These are phyloP conservation scores for Arthrinium phaeospermum DNA, from an alignment of 2,329 filamentous ascomycete genomes.

Conservation along the genomic window DNA sequence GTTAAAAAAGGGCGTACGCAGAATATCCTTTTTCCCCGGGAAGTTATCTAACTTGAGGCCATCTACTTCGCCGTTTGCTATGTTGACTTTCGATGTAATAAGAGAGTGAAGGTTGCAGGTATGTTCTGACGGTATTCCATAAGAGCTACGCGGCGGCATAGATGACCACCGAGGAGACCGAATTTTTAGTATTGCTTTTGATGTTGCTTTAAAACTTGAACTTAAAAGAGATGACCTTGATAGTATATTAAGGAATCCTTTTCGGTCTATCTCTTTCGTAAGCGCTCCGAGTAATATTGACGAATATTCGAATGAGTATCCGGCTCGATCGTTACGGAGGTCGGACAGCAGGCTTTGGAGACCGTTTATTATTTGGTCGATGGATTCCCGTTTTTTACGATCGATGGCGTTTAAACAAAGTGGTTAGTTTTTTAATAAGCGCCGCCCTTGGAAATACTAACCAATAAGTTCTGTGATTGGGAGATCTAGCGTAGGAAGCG, in stretches of 20 bases:
- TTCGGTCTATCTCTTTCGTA: constrained; percentile 22
- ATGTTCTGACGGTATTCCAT: background rate
- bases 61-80: background rate
- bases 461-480: constrained; percentile 22
- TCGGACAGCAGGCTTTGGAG: constrained; percentile 22
- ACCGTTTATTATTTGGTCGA: background rate
- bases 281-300: constrained; percentile 29
- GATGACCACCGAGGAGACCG: background rate
- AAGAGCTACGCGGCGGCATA: background rate
- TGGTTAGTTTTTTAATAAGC: background rate
- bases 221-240: too few species aligned
- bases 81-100: background rate
- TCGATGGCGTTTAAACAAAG: constrained; percentile 17
- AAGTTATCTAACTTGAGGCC: background rate
- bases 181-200: background rate
- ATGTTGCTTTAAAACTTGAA: background rate
- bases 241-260: too few species aligned
- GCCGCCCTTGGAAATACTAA: background rate
- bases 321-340: background rate
- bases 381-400: background rate
- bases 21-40: background rate
- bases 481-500: constrained; percentile 19
- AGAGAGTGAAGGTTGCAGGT: background rate
- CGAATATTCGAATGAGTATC: constrained; percentile 28
- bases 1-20: background rate